Evolutionary conservation across 768 basidiomycete genomes (phyloP), one percentile per base, ranked within the genome.

Genomic region (Auricularia cornea): DNA sequence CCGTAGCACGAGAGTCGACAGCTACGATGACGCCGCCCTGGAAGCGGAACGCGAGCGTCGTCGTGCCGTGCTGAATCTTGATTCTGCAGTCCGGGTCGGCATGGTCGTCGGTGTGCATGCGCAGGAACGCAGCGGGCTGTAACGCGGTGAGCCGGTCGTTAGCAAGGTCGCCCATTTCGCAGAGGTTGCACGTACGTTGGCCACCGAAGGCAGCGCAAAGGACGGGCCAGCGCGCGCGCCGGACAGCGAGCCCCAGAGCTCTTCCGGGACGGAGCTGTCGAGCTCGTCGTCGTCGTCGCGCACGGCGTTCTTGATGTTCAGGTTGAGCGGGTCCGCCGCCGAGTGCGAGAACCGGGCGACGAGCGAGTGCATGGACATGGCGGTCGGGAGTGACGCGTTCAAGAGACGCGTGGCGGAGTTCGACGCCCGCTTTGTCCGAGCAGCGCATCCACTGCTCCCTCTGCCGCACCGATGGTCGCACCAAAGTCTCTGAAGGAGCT

Each of bases 31-130:
- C 94, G 62, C 97, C 97, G 26, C 97, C 97, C 72, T 92, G 80
- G 79, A 90, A 99, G 72, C 93, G 83, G 84, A 99, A 99, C 6
- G 97, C 97, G 48, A 99, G 82, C 2, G 97, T 98, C 11, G 97
- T 99, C 30, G 97, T 99, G 70, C 97, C 97, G 73, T 99, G 97
- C 73, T 94, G 89, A 68, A 99, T 95, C 81, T 98, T 98, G 77
- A 99, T 98, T 76, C 84, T 87, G 80, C 94, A 97, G 63, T 83
- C 85, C 48, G 94, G 91, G 80, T 98, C 93, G 64, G 94, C 93
- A 66, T 86, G 89, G 78, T 97, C 94, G 74, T 98, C 94, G 51
- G 96, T 98, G 78, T 98, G 94, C 62, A 95, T 77, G 70, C 89
- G 84, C 69, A 99, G 80, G 78, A 99, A 99, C 3, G 90, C 80